A percentile compares a stretch with the other conserved stretches of the same genome.
phyloP scores from a whole-genome alignment of 805 yeast genomes.

The Lipomyces orientalis region DNA sequence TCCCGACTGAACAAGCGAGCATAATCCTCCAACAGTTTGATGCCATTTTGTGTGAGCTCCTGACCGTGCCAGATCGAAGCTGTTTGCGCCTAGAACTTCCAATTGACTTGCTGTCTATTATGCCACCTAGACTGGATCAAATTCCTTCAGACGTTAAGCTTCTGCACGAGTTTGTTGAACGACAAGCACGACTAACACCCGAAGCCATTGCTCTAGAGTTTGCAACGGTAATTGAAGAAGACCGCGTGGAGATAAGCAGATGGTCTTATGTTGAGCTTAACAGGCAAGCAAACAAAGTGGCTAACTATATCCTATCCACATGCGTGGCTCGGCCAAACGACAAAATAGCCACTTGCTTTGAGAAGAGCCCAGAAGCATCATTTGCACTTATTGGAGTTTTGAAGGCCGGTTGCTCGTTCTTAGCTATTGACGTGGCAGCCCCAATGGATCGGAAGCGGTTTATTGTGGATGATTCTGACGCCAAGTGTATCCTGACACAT shows the following conservation, averaged over 20 bases:
- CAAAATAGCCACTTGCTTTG: conserved; percentile 37
- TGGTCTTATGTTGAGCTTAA: conserved; percentile 38
- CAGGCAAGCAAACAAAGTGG: conserved; percentile 34
- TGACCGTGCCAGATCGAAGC: conserved; percentile 3
- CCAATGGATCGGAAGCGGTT: conserved; percentile 36
- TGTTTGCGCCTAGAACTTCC: conserved; percentile 15
- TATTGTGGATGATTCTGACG: conserved; percentile 36
- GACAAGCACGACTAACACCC: conserved; percentile 27
- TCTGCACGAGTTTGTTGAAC: conserved; percentile 38
- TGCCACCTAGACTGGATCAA: conserved; percentile 6
- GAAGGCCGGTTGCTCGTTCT: conserved; percentile 39
- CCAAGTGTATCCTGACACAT: conserved; percentile 34
- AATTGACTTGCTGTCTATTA: conserved; percentile 15
- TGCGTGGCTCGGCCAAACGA: conserved; percentile 18
- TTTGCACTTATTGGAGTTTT: conserved; percentile 39
- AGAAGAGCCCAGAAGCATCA: conserved; percentile 39
- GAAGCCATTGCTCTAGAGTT: conserved; percentile 33
- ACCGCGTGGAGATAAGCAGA: background rate
- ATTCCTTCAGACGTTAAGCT: conserved; percentile 19
- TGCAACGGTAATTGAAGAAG: conserved; percentile 25
- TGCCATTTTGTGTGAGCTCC: conserved; percentile 8
- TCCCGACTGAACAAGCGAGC: conserved; percentile 31
- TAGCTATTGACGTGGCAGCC: conserved; percentile 39
- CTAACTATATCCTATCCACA: conserved; percentile 24
- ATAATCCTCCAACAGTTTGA: conserved; percentile 33